Percentiles rank a stretch among this genome's conserved stretches.
phyloP scores from a whole-genome alignment of 495 filamentous ascomycete genomes.

The Trypethelium eluteriae region DNA sequence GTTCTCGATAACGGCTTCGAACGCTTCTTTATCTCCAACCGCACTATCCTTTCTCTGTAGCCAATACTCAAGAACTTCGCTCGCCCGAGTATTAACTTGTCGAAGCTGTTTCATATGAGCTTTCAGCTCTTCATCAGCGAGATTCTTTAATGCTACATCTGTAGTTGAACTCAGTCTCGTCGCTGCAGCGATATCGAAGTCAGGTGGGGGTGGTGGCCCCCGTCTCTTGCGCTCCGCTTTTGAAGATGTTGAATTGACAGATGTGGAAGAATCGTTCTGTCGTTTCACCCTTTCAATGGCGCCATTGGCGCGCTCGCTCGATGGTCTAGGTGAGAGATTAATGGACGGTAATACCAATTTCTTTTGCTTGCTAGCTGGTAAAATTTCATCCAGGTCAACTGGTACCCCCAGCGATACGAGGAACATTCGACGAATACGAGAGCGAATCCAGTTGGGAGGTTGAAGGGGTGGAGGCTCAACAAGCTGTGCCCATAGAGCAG shows the following conservation, averaged over 20 bases:
- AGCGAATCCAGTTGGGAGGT: constrained; percentile 96
- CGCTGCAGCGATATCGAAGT: constrained; percentile 70
- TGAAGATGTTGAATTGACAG: constrained; percentile 45
- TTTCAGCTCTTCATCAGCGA: constrained; percentile 67
- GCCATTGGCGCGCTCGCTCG: constrained; percentile 43
- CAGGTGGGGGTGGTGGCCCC: constrained; percentile 59
- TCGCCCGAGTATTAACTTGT: constrained; percentile 57
- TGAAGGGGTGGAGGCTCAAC: constrained; percentile 89
- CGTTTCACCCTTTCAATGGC: constrained; percentile 47
- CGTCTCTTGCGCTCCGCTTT: constrained; percentile 37
- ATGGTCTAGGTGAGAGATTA: constrained; percentile 47
- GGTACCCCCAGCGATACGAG: constrained; percentile 93
- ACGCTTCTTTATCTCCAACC: constrained; percentile 83
- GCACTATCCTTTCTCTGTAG: constrained; percentile 74
- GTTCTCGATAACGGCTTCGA: constrained; percentile 97
- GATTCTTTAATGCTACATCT: constrained; percentile 64
- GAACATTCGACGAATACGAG: constrained; percentile 90
- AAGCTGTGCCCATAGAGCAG: constrained; percentile 93
- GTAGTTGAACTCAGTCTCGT: constrained; percentile 75
- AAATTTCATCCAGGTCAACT: constrained; percentile 92
- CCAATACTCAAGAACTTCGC: constrained; percentile 82
- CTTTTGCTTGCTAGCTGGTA: constrained; percentile 94
- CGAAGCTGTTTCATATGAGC: constrained; percentile 66
- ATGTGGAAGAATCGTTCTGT: constrained; percentile 49
- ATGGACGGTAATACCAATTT: constrained; percentile 89